Percentiles rank a stretch among this genome's conserved stretches.
These are phyloP conservation scores for Colletotrichum orbiculare DNA, from an alignment of 2,329 filamentous ascomycete species.

Conservation along the genomic window DNA sequence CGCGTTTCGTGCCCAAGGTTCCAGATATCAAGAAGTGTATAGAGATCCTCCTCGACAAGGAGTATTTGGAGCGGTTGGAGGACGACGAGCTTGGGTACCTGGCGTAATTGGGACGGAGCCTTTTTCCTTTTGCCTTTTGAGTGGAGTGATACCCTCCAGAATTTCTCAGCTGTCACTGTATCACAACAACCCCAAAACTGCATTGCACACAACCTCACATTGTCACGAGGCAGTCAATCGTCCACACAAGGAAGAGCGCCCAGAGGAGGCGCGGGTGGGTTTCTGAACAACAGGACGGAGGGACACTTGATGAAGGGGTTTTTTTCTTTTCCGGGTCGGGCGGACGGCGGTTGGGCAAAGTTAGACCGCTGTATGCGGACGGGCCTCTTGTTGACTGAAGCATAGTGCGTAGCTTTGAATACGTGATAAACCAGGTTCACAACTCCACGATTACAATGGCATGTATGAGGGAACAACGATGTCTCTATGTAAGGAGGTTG, in stretches of 20 bases:
- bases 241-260: constrained; percentile 9
- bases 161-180: constrained; percentile 33
- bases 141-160: constrained; percentile 33
- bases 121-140: constrained; percentile 17
- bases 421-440: no score
- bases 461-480: no score
- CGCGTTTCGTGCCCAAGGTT: constrained; percentile 92
- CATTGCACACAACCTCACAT: constrained; percentile 21
- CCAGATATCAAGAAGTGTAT: constrained; percentile 99
- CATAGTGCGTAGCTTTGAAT: neutral
- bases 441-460: no score
- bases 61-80: constrained; percentile 95
- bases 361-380: constrained; percentile 35
- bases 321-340: constrained; percentile 32
- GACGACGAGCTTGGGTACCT: constrained; percentile 95
- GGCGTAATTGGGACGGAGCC: constrained; percentile 65
- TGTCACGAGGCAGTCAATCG: constrained; percentile 28
- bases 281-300: constrained; percentile 31
- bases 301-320: constrained; percentile 21
- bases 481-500: no score
- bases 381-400: constrained; percentile 22
- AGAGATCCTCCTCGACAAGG: constrained; percentile 97
- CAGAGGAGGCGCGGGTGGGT: constrained; percentile 31
- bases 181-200: constrained; percentile 36
- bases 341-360: constrained; percentile 21